Evolutionary conservation across 2,329 filamentous ascomycete genomes (phyloP).

Genomic region (Rutstroemia sp.): DNA sequence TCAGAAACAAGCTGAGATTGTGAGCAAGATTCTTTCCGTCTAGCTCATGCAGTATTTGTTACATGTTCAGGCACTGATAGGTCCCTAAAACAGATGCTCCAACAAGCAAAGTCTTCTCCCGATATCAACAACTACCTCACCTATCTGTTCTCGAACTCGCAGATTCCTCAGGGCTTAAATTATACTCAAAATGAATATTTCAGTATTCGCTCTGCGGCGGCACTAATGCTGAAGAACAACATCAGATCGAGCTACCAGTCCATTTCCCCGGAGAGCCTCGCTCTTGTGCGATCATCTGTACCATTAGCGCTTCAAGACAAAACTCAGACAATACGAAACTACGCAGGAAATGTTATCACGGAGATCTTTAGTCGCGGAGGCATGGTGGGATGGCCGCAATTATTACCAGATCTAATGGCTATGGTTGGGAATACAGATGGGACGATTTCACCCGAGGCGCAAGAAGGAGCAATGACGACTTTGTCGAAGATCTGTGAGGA

Average conservation of each 20-base stretch:
- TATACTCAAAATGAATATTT: slow-evolving; percentile 57
- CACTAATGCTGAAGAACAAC: slow-evolving; percentile 94
- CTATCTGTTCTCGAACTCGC: slow-evolving; percentile 73
- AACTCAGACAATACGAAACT: slow-evolving; percentile 75
- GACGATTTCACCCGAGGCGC: slow-evolving; percentile 60
- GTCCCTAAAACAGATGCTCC: slow-evolving; percentile 65
- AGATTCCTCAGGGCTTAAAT: slow-evolving; percentile 52
- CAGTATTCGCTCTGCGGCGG: slow-evolving; percentile 77
- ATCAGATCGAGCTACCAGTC: slow-evolving; percentile 68
- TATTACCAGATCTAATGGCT: slow-evolving; percentile 74
- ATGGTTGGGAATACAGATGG: slow-evolving; percentile 68
- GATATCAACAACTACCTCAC: slow-evolving; percentile 97
- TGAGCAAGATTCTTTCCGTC: slow-evolving; percentile 39
- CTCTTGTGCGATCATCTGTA: slow-evolving; percentile 72
- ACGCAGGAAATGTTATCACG: slow-evolving; percentile 88
- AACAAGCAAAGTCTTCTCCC: slow-evolving; percentile 77
- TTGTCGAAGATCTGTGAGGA: slow-evolving; percentile 96
- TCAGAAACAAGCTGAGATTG: slow-evolving; percentile 84
- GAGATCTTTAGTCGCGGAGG: slow-evolving; percentile 82
- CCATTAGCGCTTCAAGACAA: slow-evolving; percentile 75
- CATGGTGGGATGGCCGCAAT: slow-evolving; percentile 82
- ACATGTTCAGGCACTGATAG: slow-evolving; percentile 3
- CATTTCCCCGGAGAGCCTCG: slow-evolving; percentile 65
- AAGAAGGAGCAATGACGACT: slow-evolving; percentile 91
- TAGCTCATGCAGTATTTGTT: too few species aligned